Base-by-base conservation (phyloP, 306 rosid genomes). In the Macrotyloma uniflorum region DNA sequence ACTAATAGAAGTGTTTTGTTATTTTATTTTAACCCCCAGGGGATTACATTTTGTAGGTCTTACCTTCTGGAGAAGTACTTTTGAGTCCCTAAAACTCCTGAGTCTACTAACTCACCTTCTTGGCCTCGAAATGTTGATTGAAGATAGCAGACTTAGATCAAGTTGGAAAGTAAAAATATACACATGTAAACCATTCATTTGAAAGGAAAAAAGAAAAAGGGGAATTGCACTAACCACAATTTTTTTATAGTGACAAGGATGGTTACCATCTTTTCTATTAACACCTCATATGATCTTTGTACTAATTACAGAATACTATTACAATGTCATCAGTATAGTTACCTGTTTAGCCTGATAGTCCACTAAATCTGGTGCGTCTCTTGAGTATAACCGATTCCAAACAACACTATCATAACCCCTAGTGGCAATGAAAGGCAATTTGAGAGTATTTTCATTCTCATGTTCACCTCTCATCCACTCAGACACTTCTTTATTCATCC, bases 301-400 rank as follows among this genome's bases (percentile, higher is more conserved):
- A 33, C 45, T 23, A 71, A 28, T 22, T 54, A 67, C 12, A 22
- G 49, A 64, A 66, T 19, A 45, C 12, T 9, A 36, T 24, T 65
- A 43, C 62, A 74, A 19, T 68, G 65, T 42, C 70, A 61, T 65
- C 16, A 64, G 18, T 66, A 70, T 42, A 71, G 80, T 81, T 87
- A 82, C 99, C 97, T 90, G 90, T 38, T 87, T 83, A 78, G 75
- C 68, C 72, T 89, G 91, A 79, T 75, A 91, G 58, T 88, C 96
- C 53, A 82, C 80, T 69, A 86, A 77, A 43, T 89, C 93, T 9
- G 87, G 78, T 19, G 80, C 5, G 71, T 95, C 99, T 71, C 96
- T 91, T 0, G 99, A 95, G 88, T 91, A 93, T 67, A 95, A 85
- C 57, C 98, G 98, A 65, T 93, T 95, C 98, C 99, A 95, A 72